Evolutionary conservation across 2,329 filamentous ascomycete species (phyloP).

Genomic region (Rhynchosporium secalis): DNA sequence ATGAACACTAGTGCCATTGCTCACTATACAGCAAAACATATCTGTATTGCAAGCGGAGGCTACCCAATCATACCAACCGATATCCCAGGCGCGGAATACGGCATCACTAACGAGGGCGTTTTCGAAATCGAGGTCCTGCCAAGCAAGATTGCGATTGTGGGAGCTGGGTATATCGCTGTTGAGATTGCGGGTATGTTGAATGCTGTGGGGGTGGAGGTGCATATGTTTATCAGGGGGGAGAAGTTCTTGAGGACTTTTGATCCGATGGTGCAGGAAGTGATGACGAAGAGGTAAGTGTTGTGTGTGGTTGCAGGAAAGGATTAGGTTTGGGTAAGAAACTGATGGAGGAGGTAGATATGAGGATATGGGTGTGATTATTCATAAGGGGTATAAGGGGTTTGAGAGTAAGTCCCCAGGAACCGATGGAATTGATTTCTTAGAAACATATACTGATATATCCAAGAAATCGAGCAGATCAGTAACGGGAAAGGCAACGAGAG

Average conservation of each 20-base stretch:
- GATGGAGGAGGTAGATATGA: conserved; percentile 42
- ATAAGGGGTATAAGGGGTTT: conserved; percentile 48
- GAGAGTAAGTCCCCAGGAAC: conserved; percentile 36
- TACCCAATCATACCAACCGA: conserved; percentile 61
- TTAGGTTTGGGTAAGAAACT: neutral
- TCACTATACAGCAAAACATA: conserved; percentile 65
- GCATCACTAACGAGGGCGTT: conserved; percentile 81
- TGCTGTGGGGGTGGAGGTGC: conserved; percentile 78
- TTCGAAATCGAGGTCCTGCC: conserved; percentile 80
- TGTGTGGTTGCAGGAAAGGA: conserved; percentile 59
- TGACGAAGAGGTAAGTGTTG: conserved; percentile 77
- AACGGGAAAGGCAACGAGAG: conserved; percentile 63
- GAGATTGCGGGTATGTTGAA: conserved; percentile 93
- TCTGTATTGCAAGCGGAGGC: conserved; percentile 78
- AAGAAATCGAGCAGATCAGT: conserved; percentile 57
- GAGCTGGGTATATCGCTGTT: conserved; percentile 85
- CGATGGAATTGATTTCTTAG: too few relatives aligned
- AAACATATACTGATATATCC: conserved; percentile 52
- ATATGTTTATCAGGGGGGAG: conserved; percentile 81
- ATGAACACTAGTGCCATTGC: conserved; percentile 50
- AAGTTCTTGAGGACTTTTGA: conserved; percentile 80
- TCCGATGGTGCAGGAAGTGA: conserved; percentile 79
- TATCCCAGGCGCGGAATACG: conserved; percentile 75
- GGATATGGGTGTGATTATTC: conserved; percentile 48
- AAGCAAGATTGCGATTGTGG: conserved; percentile 83